Percentiles rank a stretch among this genome's conserved stretches.
phyloP scores from a whole-genome alignment of 2,329 filamentous ascomycete genomes.

The Aspergillus latus region DNA sequence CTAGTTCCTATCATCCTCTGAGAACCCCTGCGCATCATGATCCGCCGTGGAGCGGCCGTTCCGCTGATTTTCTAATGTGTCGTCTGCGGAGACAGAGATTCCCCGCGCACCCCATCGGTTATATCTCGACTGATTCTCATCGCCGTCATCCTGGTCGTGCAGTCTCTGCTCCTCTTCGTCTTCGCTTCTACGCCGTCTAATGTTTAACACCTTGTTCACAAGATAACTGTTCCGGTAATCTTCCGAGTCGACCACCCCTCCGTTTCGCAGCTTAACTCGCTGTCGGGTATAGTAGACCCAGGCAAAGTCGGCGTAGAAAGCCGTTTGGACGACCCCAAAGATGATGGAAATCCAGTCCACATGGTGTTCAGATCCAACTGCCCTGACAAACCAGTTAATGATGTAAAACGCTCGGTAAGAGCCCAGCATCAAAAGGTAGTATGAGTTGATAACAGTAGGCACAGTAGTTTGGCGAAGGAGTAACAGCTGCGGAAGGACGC shows the following conservation, averaged over 20 bases:
- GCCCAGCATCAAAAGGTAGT: conserved; percentile 84
- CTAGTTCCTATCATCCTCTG: conserved; percentile 23
- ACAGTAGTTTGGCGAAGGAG: conserved; percentile 92
- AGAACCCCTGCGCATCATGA: conserved; percentile 22
- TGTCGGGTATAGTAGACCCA: conserved; percentile 96
- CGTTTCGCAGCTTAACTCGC: conserved; percentile 85
- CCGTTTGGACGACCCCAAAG: conserved; percentile 86
- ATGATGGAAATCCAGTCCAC: conserved; percentile 74
- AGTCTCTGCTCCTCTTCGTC: conserved; percentile 44
- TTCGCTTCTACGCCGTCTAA: conserved; percentile 30
- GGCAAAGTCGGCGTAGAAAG: conserved; percentile 88
- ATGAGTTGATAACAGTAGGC: conserved; percentile 95
- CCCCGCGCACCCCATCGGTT: conserved; percentile 59
- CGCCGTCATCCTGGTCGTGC: conserved; percentile 32
- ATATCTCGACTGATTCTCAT: conserved; percentile 25
- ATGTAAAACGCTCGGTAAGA: conserved; percentile 88
- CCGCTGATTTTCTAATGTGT: conserved; percentile 40
- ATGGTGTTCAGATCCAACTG: conserved; percentile 58
- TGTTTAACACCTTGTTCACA: conserved; percentile 72
- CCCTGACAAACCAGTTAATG: conserved; percentile 80
- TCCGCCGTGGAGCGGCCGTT: conserved; percentile 12
- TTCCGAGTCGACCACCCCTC: conserved; percentile 85
- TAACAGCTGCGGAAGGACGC: conserved; percentile 85
- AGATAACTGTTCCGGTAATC: conserved; percentile 85
- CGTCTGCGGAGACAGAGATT: conserved; percentile 61